Percentiles rank a stretch among this genome's conserved stretches.
Evolutionary conservation across 176 grass and related monocot genomes (phyloP).

Genomic region (Musa beccarii): DNA sequence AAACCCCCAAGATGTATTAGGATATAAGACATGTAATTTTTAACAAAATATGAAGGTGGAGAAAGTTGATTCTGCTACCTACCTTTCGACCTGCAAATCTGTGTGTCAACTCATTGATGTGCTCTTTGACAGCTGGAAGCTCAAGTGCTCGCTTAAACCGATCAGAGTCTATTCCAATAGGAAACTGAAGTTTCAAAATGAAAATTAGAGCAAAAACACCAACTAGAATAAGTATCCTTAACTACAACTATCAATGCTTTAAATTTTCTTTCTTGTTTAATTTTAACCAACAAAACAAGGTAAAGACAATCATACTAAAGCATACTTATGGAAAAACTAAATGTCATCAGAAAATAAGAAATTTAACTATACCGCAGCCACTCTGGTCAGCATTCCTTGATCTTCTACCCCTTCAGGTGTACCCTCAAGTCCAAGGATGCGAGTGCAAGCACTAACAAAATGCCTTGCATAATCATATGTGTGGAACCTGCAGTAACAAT

Average conservation of each 20-base stretch:
- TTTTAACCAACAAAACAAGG: not conserved
- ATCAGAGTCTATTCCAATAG: constrained; percentile 99
- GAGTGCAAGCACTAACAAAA: constrained; percentile 80
- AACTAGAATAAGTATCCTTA: constrained; percentile 1
- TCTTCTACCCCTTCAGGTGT: constrained; percentile 97
- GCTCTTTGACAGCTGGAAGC: constrained; percentile 64
- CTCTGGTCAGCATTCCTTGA: constrained; percentile 87
- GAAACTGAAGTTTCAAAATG: constrained; percentile 86
- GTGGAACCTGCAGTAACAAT: constrained; percentile 19
- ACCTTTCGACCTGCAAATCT: constrained; percentile 69
- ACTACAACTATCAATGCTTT: not conserved
- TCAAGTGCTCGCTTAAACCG: constrained; percentile 79
- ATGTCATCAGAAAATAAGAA: constrained; percentile 8
- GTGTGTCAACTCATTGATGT: constrained; percentile 46
- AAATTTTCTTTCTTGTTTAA: not conserved
- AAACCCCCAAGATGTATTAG: too few species aligned
- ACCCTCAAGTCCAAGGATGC: constrained; percentile 97
- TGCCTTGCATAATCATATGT: constrained; percentile 32
- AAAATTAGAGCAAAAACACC: not conserved
- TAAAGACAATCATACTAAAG: not conserved
- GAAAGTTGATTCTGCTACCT: constrained; percentile 16
- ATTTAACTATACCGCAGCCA: constrained; percentile 62
- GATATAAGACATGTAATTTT: not conserved
- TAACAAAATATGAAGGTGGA: not conserved
- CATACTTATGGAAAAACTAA: not conserved